Conservation (phyloP, 805 yeast genomes). For the Torulaspora quercuum region DNA sequence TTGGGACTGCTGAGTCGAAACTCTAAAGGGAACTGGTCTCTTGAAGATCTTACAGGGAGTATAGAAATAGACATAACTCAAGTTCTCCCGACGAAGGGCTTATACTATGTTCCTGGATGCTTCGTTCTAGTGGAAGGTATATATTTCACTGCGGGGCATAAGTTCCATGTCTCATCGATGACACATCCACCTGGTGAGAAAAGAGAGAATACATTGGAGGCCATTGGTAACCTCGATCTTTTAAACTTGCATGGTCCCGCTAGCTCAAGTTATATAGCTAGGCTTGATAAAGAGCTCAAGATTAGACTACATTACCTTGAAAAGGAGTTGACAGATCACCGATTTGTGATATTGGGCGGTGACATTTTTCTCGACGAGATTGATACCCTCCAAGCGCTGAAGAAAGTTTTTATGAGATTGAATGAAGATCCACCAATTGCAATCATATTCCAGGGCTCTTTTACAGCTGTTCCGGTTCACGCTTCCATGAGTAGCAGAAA, state of each 20-base stretch:
- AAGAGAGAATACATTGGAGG: conserved; percentile 61
- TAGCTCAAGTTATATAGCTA: conserved; percentile 40
- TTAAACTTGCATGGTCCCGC: conserved; percentile 42
- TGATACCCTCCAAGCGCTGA: conserved; percentile 57
- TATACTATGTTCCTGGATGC: conserved; percentile 71
- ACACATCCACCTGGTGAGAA: conserved; percentile 88
- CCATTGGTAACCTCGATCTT: conserved; percentile 77
- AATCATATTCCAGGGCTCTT: conserved; percentile 80
- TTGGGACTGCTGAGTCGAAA: conserved; percentile 71
- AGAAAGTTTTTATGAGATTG: conserved; percentile 55
- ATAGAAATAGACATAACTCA: conserved; percentile 65
- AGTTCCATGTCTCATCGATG: conserved; percentile 69
- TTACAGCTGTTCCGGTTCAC: conserved; percentile 61
- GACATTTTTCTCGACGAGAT: conserved; percentile 64
- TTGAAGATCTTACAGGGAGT: conserved; percentile 78
- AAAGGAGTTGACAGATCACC: conserved; percentile 51
- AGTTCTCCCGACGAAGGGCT: conserved; percentile 57
- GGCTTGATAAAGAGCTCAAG: conserved; percentile 60
- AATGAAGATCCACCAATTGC: conserved; percentile 61
- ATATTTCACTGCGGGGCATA: conserved; percentile 61
- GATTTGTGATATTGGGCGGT: conserved; percentile 69
- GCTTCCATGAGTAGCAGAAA: conserved; percentile 51
- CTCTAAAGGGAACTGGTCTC: conserved; percentile 61
- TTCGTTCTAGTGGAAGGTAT: conserved; percentile 82
- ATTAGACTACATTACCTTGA: conserved; percentile 56